A percentile compares a stretch with the other conserved stretches of the same genome.
These are phyloP conservation scores for Quambalaria eucalypti DNA, from an alignment of 1,284 basidiomycete genomes.

Conservation along the genomic window DNA sequence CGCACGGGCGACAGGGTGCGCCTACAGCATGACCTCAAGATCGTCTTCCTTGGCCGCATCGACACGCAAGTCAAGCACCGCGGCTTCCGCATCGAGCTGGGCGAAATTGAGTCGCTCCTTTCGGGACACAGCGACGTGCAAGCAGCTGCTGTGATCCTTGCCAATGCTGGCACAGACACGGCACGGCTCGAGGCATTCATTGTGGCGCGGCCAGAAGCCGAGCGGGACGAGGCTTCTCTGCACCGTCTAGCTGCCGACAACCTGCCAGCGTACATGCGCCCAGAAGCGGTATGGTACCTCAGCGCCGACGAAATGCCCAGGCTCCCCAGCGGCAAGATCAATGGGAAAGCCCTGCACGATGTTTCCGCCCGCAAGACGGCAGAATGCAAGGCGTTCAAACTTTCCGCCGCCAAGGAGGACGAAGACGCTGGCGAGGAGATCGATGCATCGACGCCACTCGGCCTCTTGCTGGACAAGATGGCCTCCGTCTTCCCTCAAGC, in stretches of 20 bases:
- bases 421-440: background rate
- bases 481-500: conserved; percentile 6
- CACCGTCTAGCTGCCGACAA: background rate
- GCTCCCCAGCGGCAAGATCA: conserved; percentile 9
- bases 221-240: background rate
- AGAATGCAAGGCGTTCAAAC: conserved; percentile 1
- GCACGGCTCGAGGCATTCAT: conserved; percentile 3
- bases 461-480: background rate
- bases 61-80: conserved; percentile 43
- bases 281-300: conserved; percentile 4
- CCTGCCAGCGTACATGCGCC: conserved; percentile 7
- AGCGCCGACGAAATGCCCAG: conserved; percentile 7
- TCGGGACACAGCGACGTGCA: conserved; percentile 4
- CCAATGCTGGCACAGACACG: background rate
- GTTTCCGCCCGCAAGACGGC: background rate
- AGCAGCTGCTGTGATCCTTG: conserved; percentile 7
- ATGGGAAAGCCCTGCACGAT: conserved; percentile 7
- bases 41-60: conserved; percentile 40
- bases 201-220: background rate
- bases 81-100: conserved; percentile 44
- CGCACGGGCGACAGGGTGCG: conserved; percentile 43
- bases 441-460: background rate
- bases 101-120: conserved; percentile 24
- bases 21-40: conserved; percentile 22
- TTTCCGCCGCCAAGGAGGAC: background rate